These are phyloP conservation scores for Leptodermis oblonga DNA, from an alignment of 257 asterid species.

Conservation along the genomic window DNA sequence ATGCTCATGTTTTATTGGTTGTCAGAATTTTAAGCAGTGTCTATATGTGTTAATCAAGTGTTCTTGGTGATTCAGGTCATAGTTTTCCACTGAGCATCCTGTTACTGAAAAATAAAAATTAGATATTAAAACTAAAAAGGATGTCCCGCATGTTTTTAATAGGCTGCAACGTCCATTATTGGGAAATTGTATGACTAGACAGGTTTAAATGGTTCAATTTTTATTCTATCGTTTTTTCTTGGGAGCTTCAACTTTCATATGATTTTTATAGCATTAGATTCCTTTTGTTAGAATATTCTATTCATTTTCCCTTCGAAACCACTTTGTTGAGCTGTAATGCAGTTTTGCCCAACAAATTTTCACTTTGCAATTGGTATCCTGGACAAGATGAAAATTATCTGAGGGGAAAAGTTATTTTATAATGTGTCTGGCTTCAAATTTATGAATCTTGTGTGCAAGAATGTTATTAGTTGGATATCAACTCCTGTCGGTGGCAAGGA, in stretches of 20 bases:
- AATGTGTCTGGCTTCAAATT: background rate
- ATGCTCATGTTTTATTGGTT: background rate
- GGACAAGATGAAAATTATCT: background rate
- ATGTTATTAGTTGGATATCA: background rate
- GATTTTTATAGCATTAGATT: background rate
- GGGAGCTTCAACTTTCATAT: background rate
- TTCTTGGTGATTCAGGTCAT: background rate
- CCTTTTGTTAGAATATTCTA: background rate
- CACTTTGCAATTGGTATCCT: background rate
- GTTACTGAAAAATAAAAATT: no score
- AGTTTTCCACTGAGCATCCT: background rate
- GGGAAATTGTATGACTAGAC: background rate
- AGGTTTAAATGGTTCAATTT: background rate
- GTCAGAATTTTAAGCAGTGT: background rate
- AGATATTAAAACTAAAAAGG: background rate
- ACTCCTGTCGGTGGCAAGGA: background rate
- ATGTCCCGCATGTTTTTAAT: background rate
- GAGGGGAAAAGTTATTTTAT: background rate
- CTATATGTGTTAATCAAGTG: background rate
- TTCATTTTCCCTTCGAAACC: background rate
- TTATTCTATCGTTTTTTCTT: background rate
- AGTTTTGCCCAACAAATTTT: background rate
- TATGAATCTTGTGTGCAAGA: background rate
- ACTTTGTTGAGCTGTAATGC: background rate
- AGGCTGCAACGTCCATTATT: background rate